These are phyloP conservation scores for Symbiotaphrina buchneri DNA, from an alignment of 495 filamentous ascomycete genomes.

Conservation along the genomic window DNA sequence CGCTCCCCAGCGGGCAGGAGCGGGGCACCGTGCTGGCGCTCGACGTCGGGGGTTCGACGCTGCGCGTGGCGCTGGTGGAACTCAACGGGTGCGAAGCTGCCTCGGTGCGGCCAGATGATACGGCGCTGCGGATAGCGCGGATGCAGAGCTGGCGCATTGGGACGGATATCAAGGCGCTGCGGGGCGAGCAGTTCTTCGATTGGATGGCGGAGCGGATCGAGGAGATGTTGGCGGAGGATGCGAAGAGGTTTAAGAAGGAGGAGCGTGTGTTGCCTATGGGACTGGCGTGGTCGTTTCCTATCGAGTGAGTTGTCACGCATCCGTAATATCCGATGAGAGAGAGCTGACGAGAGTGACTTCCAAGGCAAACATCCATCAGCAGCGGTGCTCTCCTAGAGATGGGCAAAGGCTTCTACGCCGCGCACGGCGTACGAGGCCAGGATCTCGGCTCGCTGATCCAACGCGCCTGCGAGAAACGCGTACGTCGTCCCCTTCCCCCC, in stretches of 20 bases:
- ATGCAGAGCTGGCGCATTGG: constrained; percentile 29
- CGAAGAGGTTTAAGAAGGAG: constrained; percentile 16
- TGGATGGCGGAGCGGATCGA: constrained; percentile 40
- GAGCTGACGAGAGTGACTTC: constrained; percentile 5
- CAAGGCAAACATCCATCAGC: constrained; percentile 30
- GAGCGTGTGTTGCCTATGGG: constrained; percentile 30
- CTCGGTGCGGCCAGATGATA: constrained; percentile 12
- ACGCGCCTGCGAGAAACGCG: constrained; percentile 25
- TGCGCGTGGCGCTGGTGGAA: constrained; percentile 38
- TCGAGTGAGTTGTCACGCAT: constrained; percentile 29
- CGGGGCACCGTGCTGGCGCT: constrained; percentile 35
- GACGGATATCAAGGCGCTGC: constrained; percentile 24
- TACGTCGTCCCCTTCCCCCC: constrained; percentile 10
- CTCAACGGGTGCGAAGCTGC: constrained; percentile 23
- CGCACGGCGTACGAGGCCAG: constrained; percentile 27
- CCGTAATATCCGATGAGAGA: not conserved
- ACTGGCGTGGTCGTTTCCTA: constrained; percentile 46
- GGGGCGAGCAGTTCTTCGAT: constrained; percentile 37
- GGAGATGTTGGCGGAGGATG: constrained; percentile 21
- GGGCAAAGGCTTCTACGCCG: constrained; percentile 45
- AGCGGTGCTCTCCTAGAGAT: constrained; percentile 34
- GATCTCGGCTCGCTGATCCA: constrained; percentile 37
- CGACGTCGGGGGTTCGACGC: constrained; percentile 46
- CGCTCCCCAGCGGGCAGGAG: constrained; percentile 34
- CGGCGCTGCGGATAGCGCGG: constrained; percentile 21